Percentiles rank a stretch among this genome's conserved stretches.
phyloP scores from a whole-genome alignment of 345 rosid species.

The Melaleuca quinquenervia region DNA sequence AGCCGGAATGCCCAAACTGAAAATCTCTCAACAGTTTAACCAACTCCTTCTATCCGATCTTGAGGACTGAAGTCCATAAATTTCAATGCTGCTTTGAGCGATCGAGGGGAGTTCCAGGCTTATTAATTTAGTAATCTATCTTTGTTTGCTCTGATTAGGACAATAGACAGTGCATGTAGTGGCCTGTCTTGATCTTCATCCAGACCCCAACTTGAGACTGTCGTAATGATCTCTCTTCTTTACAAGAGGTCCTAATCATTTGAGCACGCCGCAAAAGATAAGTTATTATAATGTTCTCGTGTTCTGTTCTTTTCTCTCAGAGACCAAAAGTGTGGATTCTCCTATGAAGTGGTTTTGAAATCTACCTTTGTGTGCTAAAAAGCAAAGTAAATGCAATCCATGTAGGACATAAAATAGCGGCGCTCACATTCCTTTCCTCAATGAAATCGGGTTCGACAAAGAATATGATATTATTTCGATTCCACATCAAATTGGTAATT shows the following conservation, averaged over 20 bases:
- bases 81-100: too few relatives aligned
- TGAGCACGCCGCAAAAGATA: neutral
- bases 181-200: neutral
- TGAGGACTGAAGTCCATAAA: too few relatives aligned
- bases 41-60: too few relatives aligned
- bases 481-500: neutral
- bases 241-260: neutral
- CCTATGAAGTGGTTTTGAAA: neutral
- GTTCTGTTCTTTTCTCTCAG: neutral
- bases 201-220: neutral
- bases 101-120: too few relatives aligned
- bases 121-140: too few relatives aligned
- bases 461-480: neutral
- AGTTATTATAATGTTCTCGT: neutral
- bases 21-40: too few relatives aligned
- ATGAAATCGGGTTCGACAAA: neutral
- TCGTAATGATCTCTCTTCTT: neutral
- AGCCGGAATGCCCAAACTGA: too few relatives aligned
- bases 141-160: too few relatives aligned
- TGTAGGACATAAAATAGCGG: neutral
- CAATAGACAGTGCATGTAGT: neutral
- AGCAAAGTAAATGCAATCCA: neutral
- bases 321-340: neutral
- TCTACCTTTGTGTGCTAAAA: neutral
- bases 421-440: neutral